phyloP scores from a whole-genome alignment of 73 alveolate species.

The Paramecium sexaurelia region DNA sequence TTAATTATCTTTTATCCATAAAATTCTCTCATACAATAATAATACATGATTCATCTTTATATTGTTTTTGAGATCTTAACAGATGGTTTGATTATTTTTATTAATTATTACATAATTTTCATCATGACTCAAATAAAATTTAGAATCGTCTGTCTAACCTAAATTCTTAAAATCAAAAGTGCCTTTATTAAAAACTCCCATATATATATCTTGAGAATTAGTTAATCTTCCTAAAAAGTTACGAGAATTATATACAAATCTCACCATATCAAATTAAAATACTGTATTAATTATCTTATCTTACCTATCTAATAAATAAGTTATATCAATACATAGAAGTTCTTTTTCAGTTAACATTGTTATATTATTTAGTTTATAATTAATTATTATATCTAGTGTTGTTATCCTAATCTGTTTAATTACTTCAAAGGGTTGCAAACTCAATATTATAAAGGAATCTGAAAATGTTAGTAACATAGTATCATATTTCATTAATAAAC shows the following conservation, averaged over 20 bases:
- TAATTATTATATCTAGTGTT: background rate
- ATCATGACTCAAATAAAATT: background rate
- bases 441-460: background rate
- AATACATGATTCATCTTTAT: background rate
- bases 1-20: background rate
- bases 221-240: background rate
- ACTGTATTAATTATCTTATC: background rate
- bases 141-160: background rate
- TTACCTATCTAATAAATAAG: background rate
- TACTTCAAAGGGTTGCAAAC: conserved; percentile 13
- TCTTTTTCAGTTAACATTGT: background rate
- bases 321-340: background rate
- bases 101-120: background rate
- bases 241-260: background rate
- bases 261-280: background rate
- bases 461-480: background rate
- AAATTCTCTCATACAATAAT: background rate
- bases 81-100: background rate
- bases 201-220: background rate
- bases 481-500: background rate
- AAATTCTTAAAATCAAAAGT: background rate
- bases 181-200: background rate
- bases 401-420: background rate
- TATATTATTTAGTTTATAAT: background rate
- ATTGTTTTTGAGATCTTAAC: background rate